Conservation (phyloP, 495 filamentous ascomycete species). For the Penicillium manginii region DNA sequence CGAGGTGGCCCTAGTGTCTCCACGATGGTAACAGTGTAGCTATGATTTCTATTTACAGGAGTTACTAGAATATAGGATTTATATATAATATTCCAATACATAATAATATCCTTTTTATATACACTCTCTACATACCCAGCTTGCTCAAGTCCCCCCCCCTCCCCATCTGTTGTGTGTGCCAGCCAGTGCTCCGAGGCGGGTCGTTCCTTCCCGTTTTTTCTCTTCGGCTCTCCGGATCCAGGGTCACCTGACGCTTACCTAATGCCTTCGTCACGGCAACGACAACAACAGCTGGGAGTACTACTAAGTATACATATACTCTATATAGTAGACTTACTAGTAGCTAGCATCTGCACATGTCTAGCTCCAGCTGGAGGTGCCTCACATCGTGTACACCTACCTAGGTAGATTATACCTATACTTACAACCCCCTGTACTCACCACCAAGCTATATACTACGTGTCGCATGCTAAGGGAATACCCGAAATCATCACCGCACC, state of each 20-base stretch:
- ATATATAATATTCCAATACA: too few species aligned
- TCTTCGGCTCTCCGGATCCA: conserved; percentile 46
- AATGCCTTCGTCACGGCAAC: conserved; percentile 46
- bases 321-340: too few species aligned
- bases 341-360: neutral
- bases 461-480: neutral
- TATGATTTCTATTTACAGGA: too few species aligned
- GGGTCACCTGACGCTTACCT: conserved; percentile 41
- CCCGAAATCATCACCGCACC: neutral
- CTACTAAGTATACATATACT: neutral
- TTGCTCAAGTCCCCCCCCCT: too few species aligned
- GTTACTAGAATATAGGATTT: too few species aligned
- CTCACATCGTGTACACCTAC: neutral
- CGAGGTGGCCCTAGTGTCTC: conserved; percentile 51
- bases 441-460: too few species aligned
- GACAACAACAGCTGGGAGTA: conserved; percentile 5
- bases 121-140: too few species aligned
- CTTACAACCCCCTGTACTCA: too few species aligned
- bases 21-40: conserved; percentile 7
- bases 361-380: neutral
- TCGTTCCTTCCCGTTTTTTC: conserved; percentile 43
- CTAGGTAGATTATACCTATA: too few species aligned
- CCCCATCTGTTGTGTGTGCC: neutral
- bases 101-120: too few species aligned
- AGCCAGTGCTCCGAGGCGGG: conserved; percentile 29